Percentiles rank a stretch among this genome's conserved stretches.
phyloP scores from a whole-genome alignment of 768 basidiomycete species.

The Termitomyces sp. region DNA sequence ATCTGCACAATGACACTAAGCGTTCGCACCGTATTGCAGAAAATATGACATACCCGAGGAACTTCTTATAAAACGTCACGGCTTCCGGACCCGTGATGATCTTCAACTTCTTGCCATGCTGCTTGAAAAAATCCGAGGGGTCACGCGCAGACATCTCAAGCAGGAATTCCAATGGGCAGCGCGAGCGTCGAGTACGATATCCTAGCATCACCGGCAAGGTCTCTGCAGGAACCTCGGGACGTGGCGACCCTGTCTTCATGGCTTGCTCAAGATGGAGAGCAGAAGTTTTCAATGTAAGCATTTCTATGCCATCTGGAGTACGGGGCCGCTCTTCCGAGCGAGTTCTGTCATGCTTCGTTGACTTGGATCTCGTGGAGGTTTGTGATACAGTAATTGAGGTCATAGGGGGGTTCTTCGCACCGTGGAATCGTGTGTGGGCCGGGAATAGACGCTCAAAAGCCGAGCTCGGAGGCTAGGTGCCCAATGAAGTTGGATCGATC shows the following conservation, averaged over 20 bases:
- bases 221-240: constrained; percentile 18
- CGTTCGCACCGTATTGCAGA: neutral
- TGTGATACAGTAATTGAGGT: constrained; percentile 14
- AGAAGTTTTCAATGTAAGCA: constrained; percentile 11
- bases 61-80: constrained; percentile 32
- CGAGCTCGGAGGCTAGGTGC: neutral
- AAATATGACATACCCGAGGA: constrained; percentile 28
- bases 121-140: constrained; percentile 21
- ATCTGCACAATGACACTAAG: constrained; percentile 4
- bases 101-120: constrained; percentile 30
- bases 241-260: constrained; percentile 7
- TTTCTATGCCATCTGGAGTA: constrained; percentile 9
- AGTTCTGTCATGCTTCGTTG: constrained; percentile 8
- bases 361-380: constrained; percentile 14
- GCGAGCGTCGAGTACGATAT: constrained; percentile 32
- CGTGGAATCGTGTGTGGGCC: neutral
- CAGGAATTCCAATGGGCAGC: constrained; percentile 40
- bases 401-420: constrained; percentile 10
- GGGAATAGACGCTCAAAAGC: neutral
- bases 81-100: constrained; percentile 38
- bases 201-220: constrained; percentile 27
- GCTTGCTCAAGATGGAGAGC: constrained; percentile 7
- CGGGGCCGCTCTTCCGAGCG: neutral
- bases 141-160: constrained; percentile 31
- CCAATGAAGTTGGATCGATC: constrained; percentile 11